Percentiles rank a stretch among this genome's conserved stretches.
Evolutionary conservation across 257 asterid genomes (phyloP).

Genomic region (Linaria vulgaris): DNA sequence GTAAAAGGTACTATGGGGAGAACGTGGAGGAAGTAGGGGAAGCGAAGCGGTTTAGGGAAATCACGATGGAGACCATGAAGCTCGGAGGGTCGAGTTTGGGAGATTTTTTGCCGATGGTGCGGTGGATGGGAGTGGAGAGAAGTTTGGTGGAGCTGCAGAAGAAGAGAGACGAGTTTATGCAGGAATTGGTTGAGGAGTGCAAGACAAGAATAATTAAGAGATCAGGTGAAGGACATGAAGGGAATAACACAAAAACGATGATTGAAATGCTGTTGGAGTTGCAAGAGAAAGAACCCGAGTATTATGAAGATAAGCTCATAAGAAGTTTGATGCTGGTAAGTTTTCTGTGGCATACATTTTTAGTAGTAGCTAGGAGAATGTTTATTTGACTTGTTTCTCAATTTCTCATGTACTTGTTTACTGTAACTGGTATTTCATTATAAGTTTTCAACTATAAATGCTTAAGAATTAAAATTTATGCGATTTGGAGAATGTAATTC

Average conservation of each 20-base stretch:
- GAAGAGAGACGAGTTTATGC: constrained; percentile 43
- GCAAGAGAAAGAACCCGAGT: constrained; percentile 40
- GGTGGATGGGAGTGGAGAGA: constrained; percentile 39
- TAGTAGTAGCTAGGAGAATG: too few species aligned
- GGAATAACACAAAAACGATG: constrained; percentile 28
- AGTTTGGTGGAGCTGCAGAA: constrained; percentile 27
- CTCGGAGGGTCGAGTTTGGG: constrained; percentile 29
- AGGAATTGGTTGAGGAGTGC: constrained; percentile 39
- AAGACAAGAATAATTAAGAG: constrained; percentile 9
- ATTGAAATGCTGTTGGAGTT: constrained; percentile 43
- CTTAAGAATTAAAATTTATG: too few species aligned
- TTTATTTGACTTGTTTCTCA: too few species aligned
- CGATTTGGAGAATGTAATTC: too few species aligned
- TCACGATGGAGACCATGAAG: constrained; percentile 24
- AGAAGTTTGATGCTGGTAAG: constrained; percentile 34
- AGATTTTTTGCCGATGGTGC: constrained; percentile 38
- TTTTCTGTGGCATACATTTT: neutral
- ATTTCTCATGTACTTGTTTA: too few species aligned
- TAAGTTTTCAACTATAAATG: too few species aligned
- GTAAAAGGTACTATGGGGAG: constrained; percentile 37
- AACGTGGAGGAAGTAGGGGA: constrained; percentile 27
- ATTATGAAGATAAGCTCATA: constrained; percentile 34
- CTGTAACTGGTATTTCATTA: too few species aligned
- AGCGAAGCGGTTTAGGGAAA: constrained; percentile 33
- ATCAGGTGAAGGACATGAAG: neutral